These are phyloP conservation scores for Bipolaris bicolor DNA, from an alignment of 2,329 filamentous ascomycete species.

Conservation along the genomic window DNA sequence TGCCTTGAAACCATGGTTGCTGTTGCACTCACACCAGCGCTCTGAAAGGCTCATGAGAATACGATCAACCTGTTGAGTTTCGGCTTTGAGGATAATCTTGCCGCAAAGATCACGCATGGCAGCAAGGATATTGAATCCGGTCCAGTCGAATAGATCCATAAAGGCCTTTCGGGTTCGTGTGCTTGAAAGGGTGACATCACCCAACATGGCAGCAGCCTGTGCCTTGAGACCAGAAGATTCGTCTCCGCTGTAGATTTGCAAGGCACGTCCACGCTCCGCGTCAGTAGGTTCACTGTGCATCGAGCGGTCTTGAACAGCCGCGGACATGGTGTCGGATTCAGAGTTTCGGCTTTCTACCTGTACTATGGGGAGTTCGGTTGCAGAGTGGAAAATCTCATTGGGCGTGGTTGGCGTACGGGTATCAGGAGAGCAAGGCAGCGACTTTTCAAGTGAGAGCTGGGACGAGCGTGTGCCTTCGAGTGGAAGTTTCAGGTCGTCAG, in stretches of 20 bases:
- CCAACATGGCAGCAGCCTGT: slow-evolving; percentile 86
- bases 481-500: slow-evolving; percentile 45
- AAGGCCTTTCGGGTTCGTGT: slow-evolving; percentile 72
- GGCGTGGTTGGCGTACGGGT: slow-evolving; percentile 50
- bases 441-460: slow-evolving; percentile 43
- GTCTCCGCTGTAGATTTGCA: slow-evolving; percentile 81
- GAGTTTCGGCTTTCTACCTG: slow-evolving; percentile 57
- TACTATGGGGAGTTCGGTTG: slow-evolving; percentile 57
- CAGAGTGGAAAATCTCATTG: slow-evolving; percentile 56
- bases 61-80: slow-evolving; percentile 95
- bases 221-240: slow-evolving; percentile 81
- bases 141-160: slow-evolving; percentile 91
- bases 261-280: slow-evolving; percentile 77
- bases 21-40: slow-evolving; percentile 93
- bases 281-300: slow-evolving; percentile 57
- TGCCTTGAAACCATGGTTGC: slow-evolving; percentile 89
- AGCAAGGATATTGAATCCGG: slow-evolving; percentile 77
- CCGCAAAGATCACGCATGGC: slow-evolving; percentile 81
- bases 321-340: slow-evolving; percentile 47
- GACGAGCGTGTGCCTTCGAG: slow-evolving; percentile 48
- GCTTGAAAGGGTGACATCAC: slow-evolving; percentile 66
- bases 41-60: slow-evolving; percentile 88
- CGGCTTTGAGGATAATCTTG: slow-evolving; percentile 81
- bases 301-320: slow-evolving; percentile 43
- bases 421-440: slow-evolving; percentile 39